A percentile compares a stretch with the other conserved stretches of the same genome.
phyloP scores from a whole-genome alignment of 2,329 filamentous ascomycete genomes.

The Fusarium veterinarium region DNA sequence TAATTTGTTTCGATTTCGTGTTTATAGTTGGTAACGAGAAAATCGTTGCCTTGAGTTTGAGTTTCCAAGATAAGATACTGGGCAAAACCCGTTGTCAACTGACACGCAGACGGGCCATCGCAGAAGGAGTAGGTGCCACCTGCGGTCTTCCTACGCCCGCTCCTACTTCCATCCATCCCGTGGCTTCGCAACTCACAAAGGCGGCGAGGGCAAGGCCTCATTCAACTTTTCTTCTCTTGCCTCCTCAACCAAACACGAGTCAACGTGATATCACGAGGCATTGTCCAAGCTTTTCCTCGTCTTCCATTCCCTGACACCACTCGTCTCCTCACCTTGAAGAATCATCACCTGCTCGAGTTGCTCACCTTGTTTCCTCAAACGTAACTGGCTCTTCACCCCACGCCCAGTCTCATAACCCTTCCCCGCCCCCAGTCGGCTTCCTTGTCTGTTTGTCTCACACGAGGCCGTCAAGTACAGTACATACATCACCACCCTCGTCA shows the following conservation, averaged over 20 bases:
- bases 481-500: slow-evolving; percentile 15
- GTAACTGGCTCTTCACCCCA: slow-evolving; percentile 37
- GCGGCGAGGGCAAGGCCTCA: slow-evolving; percentile 19
- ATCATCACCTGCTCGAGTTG: slow-evolving; percentile 39
- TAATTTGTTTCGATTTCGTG: slow-evolving; percentile 31
- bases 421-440: slow-evolving; percentile 19
- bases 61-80: slow-evolving; percentile 9
- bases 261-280: slow-evolving; percentile 38
- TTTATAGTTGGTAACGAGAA: slow-evolving; percentile 21
- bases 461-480: slow-evolving; percentile 30
- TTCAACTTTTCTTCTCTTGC: slow-evolving; percentile 13
- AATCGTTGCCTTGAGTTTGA: background rate
- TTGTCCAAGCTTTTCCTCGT: slow-evolving; percentile 8
- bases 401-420: slow-evolving; percentile 28
- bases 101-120: slow-evolving; percentile 13
- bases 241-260: slow-evolving; percentile 31
- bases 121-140: slow-evolving; percentile 25
- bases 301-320: slow-evolving; percentile 36
- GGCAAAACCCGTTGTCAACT: slow-evolving; percentile 9
- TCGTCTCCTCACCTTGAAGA: slow-evolving; percentile 44
- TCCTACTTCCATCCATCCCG: slow-evolving; percentile 3
- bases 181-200: background rate
- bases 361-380: slow-evolving; percentile 41
- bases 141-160: slow-evolving; percentile 23
- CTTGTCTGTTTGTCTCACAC: slow-evolving; percentile 26